Conservation (phyloP, 2,329 filamentous ascomycete genomes). For the Dryadomyces quercivorus region DNA sequence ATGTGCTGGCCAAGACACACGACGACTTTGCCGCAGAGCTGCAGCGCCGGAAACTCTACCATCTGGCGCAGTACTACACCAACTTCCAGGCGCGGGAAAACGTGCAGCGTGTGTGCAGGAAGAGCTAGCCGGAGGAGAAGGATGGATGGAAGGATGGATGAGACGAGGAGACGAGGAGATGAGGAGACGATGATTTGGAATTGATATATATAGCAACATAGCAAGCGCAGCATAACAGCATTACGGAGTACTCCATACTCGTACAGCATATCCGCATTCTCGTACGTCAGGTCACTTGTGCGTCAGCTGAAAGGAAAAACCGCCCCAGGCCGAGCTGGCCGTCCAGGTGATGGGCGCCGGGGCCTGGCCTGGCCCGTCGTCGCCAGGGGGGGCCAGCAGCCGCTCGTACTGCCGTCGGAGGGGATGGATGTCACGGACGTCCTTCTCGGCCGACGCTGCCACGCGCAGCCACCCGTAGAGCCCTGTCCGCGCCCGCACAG, state of each 20-base stretch:
- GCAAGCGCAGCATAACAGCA: too few relatives aligned
- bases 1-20: constrained; percentile 27
- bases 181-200: too few relatives aligned
- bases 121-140: too few relatives aligned
- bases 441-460: constrained; percentile 20
- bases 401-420: constrained; percentile 22
- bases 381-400: constrained; percentile 22
- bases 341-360: constrained; percentile 33
- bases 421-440: too few relatives aligned
- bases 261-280: too few relatives aligned
- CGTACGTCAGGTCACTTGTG: too few relatives aligned
- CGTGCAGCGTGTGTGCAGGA: background rate
- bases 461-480: constrained; percentile 42
- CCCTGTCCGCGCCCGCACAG: constrained; percentile 21
- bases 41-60: constrained; percentile 13
- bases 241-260: too few relatives aligned
- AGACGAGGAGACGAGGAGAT: background rate
- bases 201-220: background rate
- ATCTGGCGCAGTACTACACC: constrained; percentile 25
- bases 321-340: constrained; percentile 36
- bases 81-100: constrained; percentile 1
- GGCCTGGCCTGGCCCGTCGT: constrained; percentile 8
- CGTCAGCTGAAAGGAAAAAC: constrained; percentile 20
- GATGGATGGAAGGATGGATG: background rate
- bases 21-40: constrained; percentile 18